These are phyloP conservation scores for Cryomyces antarcticus DNA, from an alignment of 495 filamentous ascomycete species.

Conservation along the genomic window DNA sequence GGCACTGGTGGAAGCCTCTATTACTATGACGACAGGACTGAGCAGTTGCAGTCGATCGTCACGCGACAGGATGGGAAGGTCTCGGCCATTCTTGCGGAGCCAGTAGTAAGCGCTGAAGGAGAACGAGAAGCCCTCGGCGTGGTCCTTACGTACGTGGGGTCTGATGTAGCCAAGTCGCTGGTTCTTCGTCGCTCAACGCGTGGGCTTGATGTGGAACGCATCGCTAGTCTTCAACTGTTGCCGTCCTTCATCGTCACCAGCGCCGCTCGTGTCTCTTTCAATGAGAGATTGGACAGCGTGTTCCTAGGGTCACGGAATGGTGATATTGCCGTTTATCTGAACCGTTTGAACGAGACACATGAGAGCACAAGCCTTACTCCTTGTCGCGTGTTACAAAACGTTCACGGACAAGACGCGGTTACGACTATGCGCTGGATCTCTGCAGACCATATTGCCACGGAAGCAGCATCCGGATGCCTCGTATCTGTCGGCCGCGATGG, in stretches of 20 bases:
- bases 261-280: slow-evolving; percentile 10
- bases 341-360: background rate
- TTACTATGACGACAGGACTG: slow-evolving; percentile 19
- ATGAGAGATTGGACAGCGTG: slow-evolving; percentile 25
- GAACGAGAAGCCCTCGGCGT: background rate
- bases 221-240: slow-evolving; percentile 1
- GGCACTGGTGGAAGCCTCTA: slow-evolving; percentile 32
- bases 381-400: slow-evolving; percentile 12
- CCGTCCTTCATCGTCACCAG: slow-evolving; percentile 22
- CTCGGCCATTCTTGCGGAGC: slow-evolving; percentile 24
- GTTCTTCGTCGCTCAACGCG: background rate
- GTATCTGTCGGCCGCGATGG: slow-evolving; percentile 61
- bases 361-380: too few relatives aligned
- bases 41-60: background rate
- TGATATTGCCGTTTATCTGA: background rate
- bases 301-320: slow-evolving; percentile 51
- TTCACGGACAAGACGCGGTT: slow-evolving; percentile 46
- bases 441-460: slow-evolving; percentile 8
- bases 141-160: background rate
- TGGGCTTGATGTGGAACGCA: background rate
- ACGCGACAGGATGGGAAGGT: slow-evolving; percentile 24
- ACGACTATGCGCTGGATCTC: slow-evolving; percentile 31
- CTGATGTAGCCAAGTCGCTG: background rate
- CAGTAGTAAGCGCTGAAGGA: background rate
- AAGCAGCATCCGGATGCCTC: slow-evolving; percentile 19